Evolutionary conservation across 495 filamentous ascomycete species (phyloP).

Genomic region (Paragyromitra xinjiangensis): DNA sequence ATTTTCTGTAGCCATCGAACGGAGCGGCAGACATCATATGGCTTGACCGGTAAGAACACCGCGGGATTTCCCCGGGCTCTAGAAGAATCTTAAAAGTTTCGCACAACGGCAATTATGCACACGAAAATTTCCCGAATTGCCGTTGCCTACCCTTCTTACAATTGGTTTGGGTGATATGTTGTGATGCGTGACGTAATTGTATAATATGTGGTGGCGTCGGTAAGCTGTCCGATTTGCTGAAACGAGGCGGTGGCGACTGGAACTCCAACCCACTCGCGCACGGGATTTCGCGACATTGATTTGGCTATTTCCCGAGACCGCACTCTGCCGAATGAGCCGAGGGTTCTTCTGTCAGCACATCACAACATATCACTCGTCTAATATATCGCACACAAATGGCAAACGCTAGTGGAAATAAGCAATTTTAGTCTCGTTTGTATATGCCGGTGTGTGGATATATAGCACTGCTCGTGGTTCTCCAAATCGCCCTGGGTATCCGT

Average conservation of each 20-base stretch:
- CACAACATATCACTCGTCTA: not conserved
- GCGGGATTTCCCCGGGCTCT: not conserved
- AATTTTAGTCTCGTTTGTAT: not conserved
- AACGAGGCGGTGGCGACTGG: conserved; percentile 8
- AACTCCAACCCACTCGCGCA: not conserved
- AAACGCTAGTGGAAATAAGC: not conserved
- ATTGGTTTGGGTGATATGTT: not conserved
- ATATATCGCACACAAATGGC: not conserved
- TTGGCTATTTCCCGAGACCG: not conserved
- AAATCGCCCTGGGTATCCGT: too few species aligned
- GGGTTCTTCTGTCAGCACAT: not conserved
- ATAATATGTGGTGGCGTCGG: conserved; percentile 12
- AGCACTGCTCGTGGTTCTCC: not conserved
- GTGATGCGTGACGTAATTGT: conserved; percentile 5
- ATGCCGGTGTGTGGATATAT: not conserved
- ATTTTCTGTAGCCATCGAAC: not conserved
- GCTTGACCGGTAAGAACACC: not conserved
- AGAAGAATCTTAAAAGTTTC: not conserved
- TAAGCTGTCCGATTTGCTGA: conserved; percentile 14
- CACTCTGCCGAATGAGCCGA: not conserved
- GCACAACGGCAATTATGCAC: not conserved
- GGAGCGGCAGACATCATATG: not conserved
- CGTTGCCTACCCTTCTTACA: not conserved
- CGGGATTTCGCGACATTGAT: not conserved
- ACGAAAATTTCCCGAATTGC: not conserved